Percentiles rank a stretch among this genome's conserved stretches.
phyloP scores from a whole-genome alignment of 2,329 filamentous ascomycete genomes.

The Apiospora koreana region DNA sequence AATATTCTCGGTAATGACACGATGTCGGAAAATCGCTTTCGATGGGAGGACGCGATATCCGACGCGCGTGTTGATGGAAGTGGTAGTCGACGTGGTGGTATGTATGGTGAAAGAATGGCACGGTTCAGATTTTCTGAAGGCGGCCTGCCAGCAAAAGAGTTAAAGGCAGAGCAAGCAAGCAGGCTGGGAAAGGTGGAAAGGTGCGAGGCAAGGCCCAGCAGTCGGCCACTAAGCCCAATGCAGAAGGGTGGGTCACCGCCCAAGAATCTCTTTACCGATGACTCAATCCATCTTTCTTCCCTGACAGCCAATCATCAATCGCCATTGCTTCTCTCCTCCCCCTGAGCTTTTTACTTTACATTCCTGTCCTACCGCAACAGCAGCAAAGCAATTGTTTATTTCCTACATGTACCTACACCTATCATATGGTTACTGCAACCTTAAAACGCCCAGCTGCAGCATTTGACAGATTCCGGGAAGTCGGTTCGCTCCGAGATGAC shows the following conservation, averaged over 20 bases:
- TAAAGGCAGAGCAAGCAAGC: neutral
- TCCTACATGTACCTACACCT: neutral
- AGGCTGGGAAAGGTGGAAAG: neutral
- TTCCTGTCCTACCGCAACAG: neutral
- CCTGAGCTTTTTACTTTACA: neutral
- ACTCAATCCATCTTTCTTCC: slow-evolving; percentile 10
- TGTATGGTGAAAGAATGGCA: slow-evolving; percentile 12
- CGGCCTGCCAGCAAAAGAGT: neutral
- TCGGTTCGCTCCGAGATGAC: neutral
- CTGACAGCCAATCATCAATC: neutral
- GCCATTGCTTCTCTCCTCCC: neutral
- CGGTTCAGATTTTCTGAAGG: slow-evolving; percentile 10
- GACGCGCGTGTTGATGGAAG: slow-evolving; percentile 54
- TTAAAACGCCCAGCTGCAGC: slow-evolving; percentile 2
- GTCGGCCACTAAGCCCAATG: neutral
- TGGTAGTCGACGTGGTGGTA: slow-evolving; percentile 3
- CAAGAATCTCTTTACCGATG: slow-evolving; percentile 13
- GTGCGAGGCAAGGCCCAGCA: slow-evolving; percentile 1
- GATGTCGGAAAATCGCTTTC: slow-evolving; percentile 34
- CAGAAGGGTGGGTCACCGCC: neutral
- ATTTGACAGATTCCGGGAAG: neutral
- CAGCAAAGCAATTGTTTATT: neutral
- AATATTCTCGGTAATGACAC: slow-evolving; percentile 25
- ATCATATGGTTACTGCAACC: slow-evolving; percentile 5
- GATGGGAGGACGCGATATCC: slow-evolving; percentile 44